Percentiles rank a stretch among this genome's conserved stretches.
These are phyloP conservation scores for Botrytis aclada DNA, from an alignment of 2,329 filamentous ascomycete genomes.

Conservation along the genomic window DNA sequence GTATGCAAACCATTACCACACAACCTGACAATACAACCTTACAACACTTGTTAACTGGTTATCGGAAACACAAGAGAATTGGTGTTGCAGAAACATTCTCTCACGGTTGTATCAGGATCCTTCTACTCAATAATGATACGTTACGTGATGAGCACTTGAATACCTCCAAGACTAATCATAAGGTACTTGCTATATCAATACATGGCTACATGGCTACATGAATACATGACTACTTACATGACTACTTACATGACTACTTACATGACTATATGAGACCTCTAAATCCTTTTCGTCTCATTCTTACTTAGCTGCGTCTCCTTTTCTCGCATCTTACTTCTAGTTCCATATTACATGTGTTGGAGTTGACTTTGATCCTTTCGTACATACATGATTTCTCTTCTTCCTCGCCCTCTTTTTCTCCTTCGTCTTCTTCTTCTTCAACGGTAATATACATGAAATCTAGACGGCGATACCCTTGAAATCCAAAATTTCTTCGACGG, in stretches of 20 bases:
- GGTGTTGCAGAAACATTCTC: neutral
- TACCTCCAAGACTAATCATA: neutral
- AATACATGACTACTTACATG: neutral
- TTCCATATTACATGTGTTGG: neutral
- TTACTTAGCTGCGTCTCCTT: conserved; percentile 1
- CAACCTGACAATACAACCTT: neutral
- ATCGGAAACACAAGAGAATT: neutral
- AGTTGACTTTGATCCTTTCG: neutral
- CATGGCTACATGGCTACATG: neutral
- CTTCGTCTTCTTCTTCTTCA: neutral
- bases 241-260: neutral
- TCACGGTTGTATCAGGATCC: neutral
- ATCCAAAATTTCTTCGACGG: neutral
- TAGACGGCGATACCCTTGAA: conserved; percentile 10
- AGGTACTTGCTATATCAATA: neutral
- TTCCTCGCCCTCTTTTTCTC: neutral
- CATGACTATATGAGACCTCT: neutral
- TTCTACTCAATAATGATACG: neutral
- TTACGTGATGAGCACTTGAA: neutral
- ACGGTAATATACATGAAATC: neutral
- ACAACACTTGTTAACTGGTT: neutral
- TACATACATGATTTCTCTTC: neutral
- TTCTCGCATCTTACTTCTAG: neutral
- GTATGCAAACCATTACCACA: neutral
- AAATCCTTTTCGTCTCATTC: neutral